phyloP scores from a whole-genome alignment of 306 rosid species.

The Carpinus fangiana region DNA sequence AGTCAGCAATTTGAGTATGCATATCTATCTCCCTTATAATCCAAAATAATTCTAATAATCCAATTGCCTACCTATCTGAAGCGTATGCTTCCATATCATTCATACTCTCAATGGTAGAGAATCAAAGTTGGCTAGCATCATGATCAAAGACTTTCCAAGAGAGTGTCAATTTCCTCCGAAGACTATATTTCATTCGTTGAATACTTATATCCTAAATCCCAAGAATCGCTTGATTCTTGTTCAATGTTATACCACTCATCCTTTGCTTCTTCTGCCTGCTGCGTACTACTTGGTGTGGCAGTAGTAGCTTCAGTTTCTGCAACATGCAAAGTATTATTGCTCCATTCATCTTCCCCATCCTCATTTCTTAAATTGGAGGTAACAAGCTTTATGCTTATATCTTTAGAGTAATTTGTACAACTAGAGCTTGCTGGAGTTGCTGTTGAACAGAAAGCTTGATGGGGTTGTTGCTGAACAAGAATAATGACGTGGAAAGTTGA shows the following conservation, averaged over 20 bases:
- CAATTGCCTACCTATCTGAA: neutral
- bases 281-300: conserved; percentile 20
- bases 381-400: conserved; percentile 17
- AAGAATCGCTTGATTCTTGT: neutral
- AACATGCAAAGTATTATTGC: neutral
- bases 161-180: conserved; percentile 56
- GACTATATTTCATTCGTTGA: conserved; percentile 64
- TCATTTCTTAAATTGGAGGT: neutral
- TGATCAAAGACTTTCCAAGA: conserved; percentile 32
- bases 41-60: too few species aligned
- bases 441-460: conserved; percentile 40
- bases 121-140: conserved; percentile 23
- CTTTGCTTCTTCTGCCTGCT: conserved; percentile 37
- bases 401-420: conserved; percentile 64
- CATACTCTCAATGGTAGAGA: conserved; percentile 42
- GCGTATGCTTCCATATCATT: conserved; percentile 49
- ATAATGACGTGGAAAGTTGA: conserved; percentile 56
- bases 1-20: too few species aligned
- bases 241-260: conserved; percentile 30
- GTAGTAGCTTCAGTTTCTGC: neutral
- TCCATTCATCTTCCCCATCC: conserved; percentile 29
- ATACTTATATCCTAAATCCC: conserved; percentile 29
- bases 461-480: conserved; percentile 26
- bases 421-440: conserved; percentile 45
- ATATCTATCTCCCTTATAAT: too few species aligned